Percentiles rank a stretch among this genome's conserved stretches.
Conservation (phyloP, 768 basidiomycete genomes). For the Panus rudis region DNA sequence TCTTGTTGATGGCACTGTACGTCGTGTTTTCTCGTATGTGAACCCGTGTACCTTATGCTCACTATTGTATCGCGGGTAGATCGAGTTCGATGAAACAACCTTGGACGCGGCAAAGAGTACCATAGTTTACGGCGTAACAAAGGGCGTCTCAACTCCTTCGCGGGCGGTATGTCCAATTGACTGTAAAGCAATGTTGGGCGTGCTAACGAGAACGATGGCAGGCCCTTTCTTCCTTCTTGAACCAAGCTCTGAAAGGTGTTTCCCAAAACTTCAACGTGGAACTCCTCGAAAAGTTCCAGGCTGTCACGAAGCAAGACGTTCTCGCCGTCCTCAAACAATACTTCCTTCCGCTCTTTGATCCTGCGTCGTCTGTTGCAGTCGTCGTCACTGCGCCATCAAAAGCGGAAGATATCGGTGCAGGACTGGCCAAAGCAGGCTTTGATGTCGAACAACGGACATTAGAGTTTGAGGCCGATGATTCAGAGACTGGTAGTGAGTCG, state of each 20-base stretch:
- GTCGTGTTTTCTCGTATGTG: slow-evolving; percentile 15
- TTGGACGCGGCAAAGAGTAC: slow-evolving; percentile 90
- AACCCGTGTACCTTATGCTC: background rate
- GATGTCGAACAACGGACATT: slow-evolving; percentile 67
- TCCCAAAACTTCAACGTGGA: slow-evolving; percentile 66
- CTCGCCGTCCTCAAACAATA: slow-evolving; percentile 59
- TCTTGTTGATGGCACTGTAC: slow-evolving; percentile 76
- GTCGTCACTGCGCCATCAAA: slow-evolving; percentile 83
- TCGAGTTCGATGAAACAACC: slow-evolving; percentile 70
- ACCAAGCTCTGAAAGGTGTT: slow-evolving; percentile 87
- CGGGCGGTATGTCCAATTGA: slow-evolving; percentile 58
- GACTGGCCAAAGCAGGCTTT: slow-evolving; percentile 65
- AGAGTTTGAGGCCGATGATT: slow-evolving; percentile 40
- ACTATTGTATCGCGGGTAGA: slow-evolving; percentile 41
- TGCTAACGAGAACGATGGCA: slow-evolving; percentile 21
- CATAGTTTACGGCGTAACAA: slow-evolving; percentile 79
- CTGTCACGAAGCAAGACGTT: slow-evolving; percentile 76
- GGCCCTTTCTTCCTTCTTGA: slow-evolving; percentile 79
- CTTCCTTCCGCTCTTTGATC: slow-evolving; percentile 79
- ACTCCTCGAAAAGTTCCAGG: slow-evolving; percentile 72
- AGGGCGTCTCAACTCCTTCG: slow-evolving; percentile 76
- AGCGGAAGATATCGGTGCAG: slow-evolving; percentile 59
- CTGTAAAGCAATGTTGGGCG: background rate
- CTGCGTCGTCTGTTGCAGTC: slow-evolving; percentile 69
- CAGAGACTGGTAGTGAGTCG: slow-evolving; percentile 23